A percentile compares a stretch with the other conserved stretches of the same genome.
Conservation (phyloP, 2,329 filamentous ascomycete species). For the Colletotrichum shisoi region DNA sequence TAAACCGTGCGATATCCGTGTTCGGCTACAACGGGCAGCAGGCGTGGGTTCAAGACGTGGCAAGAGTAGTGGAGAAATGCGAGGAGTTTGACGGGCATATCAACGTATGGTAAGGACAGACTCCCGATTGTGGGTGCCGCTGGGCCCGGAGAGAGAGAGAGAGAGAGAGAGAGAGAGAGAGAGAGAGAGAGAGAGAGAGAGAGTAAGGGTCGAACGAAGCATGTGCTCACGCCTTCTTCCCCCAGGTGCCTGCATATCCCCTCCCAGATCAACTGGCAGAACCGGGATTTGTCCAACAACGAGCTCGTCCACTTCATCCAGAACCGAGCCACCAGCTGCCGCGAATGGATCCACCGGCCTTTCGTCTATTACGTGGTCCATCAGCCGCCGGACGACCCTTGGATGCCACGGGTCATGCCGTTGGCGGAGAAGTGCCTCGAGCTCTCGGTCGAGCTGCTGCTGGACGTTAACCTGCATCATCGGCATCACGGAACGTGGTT, state of each 20-base stretch:
- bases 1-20: conserved; percentile 28
- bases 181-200: neutral
- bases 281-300: conserved; percentile 32
- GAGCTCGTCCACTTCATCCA: conserved; percentile 42
- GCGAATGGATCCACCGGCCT: conserved; percentile 46
- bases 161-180: neutral
- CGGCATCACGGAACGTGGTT: conserved; percentile 48
- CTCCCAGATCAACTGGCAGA: conserved; percentile 37
- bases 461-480: conserved; percentile 43
- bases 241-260: conserved; percentile 38
- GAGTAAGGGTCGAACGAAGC: neutral
- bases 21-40: conserved; percentile 38
- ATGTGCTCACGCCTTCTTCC: conserved; percentile 5
- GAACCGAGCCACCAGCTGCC: conserved; percentile 41
- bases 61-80: conserved; percentile 39
- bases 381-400: conserved; percentile 34
- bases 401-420: conserved; percentile 33
- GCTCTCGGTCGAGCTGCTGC: conserved; percentile 41
- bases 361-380: conserved; percentile 47
- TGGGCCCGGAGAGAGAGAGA: neutral
- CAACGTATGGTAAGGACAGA: conserved; percentile 39
- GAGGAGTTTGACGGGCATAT: conserved; percentile 42
- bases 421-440: conserved; percentile 41
- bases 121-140: neutral
- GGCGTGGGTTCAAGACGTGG: conserved; percentile 41